Evolutionary conservation across 495 filamentous ascomycete genomes (phyloP), one percentile per base, ranked within the genome.

Genomic region (Penicillium samsonianum): DNA sequence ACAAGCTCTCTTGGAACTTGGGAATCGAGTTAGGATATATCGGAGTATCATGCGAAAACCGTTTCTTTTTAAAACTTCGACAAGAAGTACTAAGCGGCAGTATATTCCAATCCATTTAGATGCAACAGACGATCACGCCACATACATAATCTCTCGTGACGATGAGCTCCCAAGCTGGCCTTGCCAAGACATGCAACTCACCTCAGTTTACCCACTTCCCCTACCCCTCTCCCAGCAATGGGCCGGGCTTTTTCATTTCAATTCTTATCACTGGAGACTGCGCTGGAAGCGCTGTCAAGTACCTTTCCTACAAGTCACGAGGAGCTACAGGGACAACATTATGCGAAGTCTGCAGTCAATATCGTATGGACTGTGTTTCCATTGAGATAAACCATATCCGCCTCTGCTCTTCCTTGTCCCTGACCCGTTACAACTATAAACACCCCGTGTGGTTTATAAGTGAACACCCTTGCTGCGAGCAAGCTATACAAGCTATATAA

Each of bases 121-220:
- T 45, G 42, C 3, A 35, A 44, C n/a, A 16, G 30, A 38, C 9
- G 2, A 35, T 19, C 31, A 38, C 50, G 55, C 44, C 55, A 57
- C 23, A 42, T 50, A 57, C 22, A 45, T 28, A 35, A 46, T 35
- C 4, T 9, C 11, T 40, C 50, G 22, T 31, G 19, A 31, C 25
- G 43, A 31, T 16, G 52, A 55, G 22, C 30, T 55, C 43, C 22
- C 19, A 28, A 58, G 33, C 35, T 20, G 30, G 11, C 20, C 44
- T 25, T 42, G 60, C 63, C 63, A 65, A 65, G 63, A 63, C 59
- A 62, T 17, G 60, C 44, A 59, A 26, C 43, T 54, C 31, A 46
- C 49, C 44, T 59, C 60, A 37, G n/a, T 28, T 41, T 57, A 65
- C 40, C 63, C 60, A 65, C 63, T 59, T 59, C 63, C 35, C 50